phyloP scores from a whole-genome alignment of 2,329 filamentous ascomycete genomes.

The Aspergillus tubingensis region DNA sequence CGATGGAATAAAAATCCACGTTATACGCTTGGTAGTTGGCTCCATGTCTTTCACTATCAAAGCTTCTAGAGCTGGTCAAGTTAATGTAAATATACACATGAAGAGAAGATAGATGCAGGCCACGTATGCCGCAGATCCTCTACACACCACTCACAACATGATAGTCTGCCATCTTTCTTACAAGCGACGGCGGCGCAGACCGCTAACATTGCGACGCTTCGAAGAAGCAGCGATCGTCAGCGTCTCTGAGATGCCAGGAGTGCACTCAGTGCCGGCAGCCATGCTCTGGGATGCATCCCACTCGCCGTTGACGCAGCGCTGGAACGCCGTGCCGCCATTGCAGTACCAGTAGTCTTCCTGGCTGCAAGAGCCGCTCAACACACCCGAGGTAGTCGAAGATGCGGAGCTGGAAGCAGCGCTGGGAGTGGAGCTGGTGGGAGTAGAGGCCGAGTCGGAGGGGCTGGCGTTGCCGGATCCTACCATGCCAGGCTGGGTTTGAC shows the following conservation, averaged over 20 bases:
- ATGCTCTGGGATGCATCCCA: conserved; percentile 22
- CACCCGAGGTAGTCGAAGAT: not conserved
- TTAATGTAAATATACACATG: too few relatives aligned
- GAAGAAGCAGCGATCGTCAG: not conserved
- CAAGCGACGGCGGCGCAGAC: not conserved
- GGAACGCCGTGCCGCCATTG: conserved; percentile 26
- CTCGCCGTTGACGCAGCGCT: conserved; percentile 20
- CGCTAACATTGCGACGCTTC: not conserved
- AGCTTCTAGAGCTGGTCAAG: too few relatives aligned
- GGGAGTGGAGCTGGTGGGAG: not conserved
- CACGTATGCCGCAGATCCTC: too few relatives aligned
- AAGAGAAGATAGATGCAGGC: too few relatives aligned
- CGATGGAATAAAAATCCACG: too few relatives aligned
- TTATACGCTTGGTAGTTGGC: too few relatives aligned
- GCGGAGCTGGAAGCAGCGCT: not conserved
- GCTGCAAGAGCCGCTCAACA: conserved; percentile 17
- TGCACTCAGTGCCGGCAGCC: conserved; percentile 17
- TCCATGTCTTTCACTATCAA: too few relatives aligned
- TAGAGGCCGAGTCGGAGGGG: not conserved
- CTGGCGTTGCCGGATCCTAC: not conserved
- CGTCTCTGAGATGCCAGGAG: conserved; percentile 14
- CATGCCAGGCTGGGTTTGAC: not conserved
- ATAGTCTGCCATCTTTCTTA: not conserved
- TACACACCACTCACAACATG: too few relatives aligned
- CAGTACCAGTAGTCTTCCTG: conserved; percentile 23